phyloP scores from a whole-genome alignment of 73 alveolate genomes.

The Symbiodinium natans region DNA sequence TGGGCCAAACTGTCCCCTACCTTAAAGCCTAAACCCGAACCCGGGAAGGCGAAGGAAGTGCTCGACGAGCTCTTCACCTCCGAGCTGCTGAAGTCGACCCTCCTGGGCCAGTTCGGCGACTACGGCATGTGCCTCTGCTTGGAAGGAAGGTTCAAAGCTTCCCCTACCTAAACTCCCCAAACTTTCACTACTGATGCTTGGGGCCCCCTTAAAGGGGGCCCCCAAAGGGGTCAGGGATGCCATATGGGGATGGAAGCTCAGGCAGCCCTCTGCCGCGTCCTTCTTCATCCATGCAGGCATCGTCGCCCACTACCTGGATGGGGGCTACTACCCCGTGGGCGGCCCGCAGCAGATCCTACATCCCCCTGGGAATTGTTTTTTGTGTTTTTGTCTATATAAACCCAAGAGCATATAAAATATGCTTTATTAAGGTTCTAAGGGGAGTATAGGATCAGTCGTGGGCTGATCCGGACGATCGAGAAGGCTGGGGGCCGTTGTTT shows the following conservation, averaged over 20 bases:
- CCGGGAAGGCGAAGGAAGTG: conserved; percentile 42
- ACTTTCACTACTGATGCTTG: too few relatives aligned
- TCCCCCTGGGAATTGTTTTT: too few relatives aligned
- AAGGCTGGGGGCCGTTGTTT: conserved; percentile 52
- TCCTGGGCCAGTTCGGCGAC: conserved; percentile 73
- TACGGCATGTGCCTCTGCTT: conserved; percentile 37
- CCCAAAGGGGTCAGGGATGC: too few relatives aligned
- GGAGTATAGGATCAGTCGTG: conserved; percentile 31
- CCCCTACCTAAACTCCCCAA: too few relatives aligned
- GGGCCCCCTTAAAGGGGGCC: too few relatives aligned
- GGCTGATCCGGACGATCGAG: conserved; percentile 63
- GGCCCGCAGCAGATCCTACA: neutral
- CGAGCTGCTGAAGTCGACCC: conserved; percentile 67
- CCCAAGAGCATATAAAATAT: too few relatives aligned
- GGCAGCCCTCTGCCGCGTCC: conserved; percentile 54
- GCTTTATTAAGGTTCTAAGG: too few relatives aligned
- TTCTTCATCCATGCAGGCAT: conserved; percentile 79
- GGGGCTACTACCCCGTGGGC: conserved; percentile 90
- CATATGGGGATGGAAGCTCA: too few relatives aligned
- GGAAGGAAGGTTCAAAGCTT: too few relatives aligned
- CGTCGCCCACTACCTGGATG: conserved; percentile 76
- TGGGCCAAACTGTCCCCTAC: too few relatives aligned
- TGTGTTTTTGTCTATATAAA: too few relatives aligned
- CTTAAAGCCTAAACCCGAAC: neutral
- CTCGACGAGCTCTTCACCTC: conserved; percentile 66